Evolutionary conservation across 2,329 filamentous ascomycete species (phyloP).

Genomic region (Fusarium metavorans): DNA sequence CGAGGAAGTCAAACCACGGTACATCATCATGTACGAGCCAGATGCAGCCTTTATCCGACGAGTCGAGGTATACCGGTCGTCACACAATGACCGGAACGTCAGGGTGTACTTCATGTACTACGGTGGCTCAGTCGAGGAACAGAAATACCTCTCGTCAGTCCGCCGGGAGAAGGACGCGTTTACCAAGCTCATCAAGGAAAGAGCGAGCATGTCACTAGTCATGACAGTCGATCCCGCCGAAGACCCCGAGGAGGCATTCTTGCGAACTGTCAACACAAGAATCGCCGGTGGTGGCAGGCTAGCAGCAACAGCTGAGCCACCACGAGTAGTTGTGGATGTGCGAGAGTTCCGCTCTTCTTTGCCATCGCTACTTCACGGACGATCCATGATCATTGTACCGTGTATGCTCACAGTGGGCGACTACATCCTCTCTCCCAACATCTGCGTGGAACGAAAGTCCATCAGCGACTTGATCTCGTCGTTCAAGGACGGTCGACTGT

Average conservation of each 20-base stretch:
- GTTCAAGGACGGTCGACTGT: conserved; percentile 91
- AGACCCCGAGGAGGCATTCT: conserved; percentile 90
- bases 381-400: conserved; percentile 88
- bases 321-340: conserved; percentile 93
- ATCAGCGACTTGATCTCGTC: conserved; percentile 91
- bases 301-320: conserved; percentile 84
- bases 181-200: conserved; percentile 93
- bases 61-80: conserved; percentile 95
- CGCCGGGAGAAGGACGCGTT: conserved; percentile 98
- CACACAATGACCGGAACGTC: conserved; percentile 88
- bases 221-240: conserved; percentile 79
- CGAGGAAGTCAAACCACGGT: conserved; percentile 91
- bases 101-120: conserved; percentile 98
- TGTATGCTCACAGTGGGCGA: conserved; percentile 97
- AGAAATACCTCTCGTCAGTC: conserved; percentile 88
- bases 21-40: conserved; percentile 99
- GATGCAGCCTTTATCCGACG: conserved; percentile 93
- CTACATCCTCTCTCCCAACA: conserved; percentile 90
- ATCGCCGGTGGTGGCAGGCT: conserved; percentile 94
- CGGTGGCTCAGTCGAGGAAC: conserved; percentile 92
- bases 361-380: conserved; percentile 89
- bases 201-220: conserved; percentile 91
- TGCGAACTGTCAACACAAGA: conserved; percentile 94
- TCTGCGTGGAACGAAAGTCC: conserved; percentile 95
- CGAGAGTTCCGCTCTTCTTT: conserved; percentile 95